Base-by-base conservation (phyloP, 306 rosid species). In the Sphenostylis stenocarpa region DNA sequence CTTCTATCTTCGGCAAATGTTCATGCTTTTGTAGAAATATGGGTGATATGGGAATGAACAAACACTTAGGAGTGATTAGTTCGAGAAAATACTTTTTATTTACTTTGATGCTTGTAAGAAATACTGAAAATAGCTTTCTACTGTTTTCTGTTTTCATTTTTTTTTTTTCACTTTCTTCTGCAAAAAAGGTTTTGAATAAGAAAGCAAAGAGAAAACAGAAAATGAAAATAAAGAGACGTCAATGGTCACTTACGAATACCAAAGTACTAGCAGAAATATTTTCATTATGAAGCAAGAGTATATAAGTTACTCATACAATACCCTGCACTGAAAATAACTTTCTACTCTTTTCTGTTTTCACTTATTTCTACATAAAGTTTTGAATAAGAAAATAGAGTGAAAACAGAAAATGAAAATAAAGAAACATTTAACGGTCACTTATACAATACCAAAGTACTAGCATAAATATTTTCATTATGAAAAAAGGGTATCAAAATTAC, bases 401-500 rank as follows among this genome's bases (percentile, higher is more conserved):
- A 28, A 58, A 58, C 2, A 24, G 4, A 56, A 15, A 20, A 58
- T 10, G 44, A 39, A 39, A 39, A 39, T 9, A 41, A 41, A 41
- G 14, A 41, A 38, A 58, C 64, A 57, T 57, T 24, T 58, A 28
- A 6, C 0, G 7, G 65, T 36, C 66, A 17, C 66, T 15, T 15
- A 5, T 38, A 43, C 39, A 51, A 67, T 34, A 53, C 71, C 58
- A 67, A 63, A 11, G 77, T 36, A 49, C 36, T 51, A 39, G 45
- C 41, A 70, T 13, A 75, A 81, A 43, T 58, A 65, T 45, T 29
- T 49, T 56, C 47, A 24, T 43, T 8, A 51, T 39, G 58, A 67
- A 69, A n/a, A 44, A 73, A 69, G 29, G 15, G 31, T 64, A 84
- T 67, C 19, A 67, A 31, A 65, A 60, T 49, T 29, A 76, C 41